A percentile compares a stretch with the other conserved stretches of the same genome.
These are phyloP conservation scores for Globisporangium solare DNA, from an alignment of 352 stramenopile genomes.

Conservation along the genomic window DNA sequence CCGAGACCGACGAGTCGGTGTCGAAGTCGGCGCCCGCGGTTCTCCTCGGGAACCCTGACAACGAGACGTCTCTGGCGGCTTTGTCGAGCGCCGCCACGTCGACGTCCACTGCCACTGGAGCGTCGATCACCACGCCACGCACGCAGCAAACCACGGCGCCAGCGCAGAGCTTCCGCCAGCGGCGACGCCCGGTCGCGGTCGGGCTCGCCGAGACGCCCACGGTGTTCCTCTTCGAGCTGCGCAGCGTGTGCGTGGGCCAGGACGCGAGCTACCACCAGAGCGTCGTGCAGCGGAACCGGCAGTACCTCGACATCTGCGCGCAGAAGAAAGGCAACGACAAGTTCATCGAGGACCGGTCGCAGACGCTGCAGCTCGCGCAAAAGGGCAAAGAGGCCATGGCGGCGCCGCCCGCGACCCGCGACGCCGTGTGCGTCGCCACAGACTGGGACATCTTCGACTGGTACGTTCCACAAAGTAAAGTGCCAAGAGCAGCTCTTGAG, in stretches of 20 bases:
- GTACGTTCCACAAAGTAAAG: slow-evolving; percentile 8
- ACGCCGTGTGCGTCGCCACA: slow-evolving; percentile 66
- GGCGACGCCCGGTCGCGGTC: slow-evolving; percentile 40
- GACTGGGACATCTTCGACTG: slow-evolving; percentile 88
- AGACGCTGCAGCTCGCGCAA: slow-evolving; percentile 72
- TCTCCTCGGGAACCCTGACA: not conserved
- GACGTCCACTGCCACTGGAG: not conserved
- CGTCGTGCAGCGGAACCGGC: slow-evolving; percentile 49
- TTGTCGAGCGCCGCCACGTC: not conserved
- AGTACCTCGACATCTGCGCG: slow-evolving; percentile 58
- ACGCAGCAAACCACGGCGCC: slow-evolving; percentile 1
- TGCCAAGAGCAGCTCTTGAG: no score
- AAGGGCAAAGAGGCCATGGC: slow-evolving; percentile 86
- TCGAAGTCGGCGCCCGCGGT: not conserved
- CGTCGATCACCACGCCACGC: not conserved
- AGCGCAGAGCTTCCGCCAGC: not conserved
- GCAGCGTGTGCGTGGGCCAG: slow-evolving; percentile 59
- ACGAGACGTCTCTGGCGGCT: not conserved
- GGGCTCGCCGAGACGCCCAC: slow-evolving; percentile 54
- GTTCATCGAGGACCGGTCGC: slow-evolving; percentile 53
- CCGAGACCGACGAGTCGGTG: slow-evolving; percentile 1
- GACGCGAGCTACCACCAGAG: slow-evolving; percentile 42
- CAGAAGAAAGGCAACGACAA: slow-evolving; percentile 79
- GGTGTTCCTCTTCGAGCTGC: slow-evolving; percentile 57
- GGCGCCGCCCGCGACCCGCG: slow-evolving; percentile 61